Percentiles rank a stretch among this genome's conserved stretches.
phyloP scores from a whole-genome alignment of 1,284 basidiomycete species.

The Vanrija humicola region DNA sequence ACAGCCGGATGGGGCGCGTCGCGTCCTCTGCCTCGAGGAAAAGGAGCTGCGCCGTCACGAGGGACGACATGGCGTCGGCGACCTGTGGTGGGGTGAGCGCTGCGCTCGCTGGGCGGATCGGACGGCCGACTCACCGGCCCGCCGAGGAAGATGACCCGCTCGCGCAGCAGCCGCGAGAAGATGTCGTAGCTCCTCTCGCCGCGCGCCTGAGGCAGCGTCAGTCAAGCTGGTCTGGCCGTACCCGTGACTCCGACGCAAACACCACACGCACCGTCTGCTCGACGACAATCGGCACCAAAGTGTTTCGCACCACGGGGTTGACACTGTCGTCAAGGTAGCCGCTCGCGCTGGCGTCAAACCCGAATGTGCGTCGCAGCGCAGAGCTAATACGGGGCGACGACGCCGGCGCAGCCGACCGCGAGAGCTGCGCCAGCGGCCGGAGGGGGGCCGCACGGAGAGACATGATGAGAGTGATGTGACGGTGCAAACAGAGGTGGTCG shows the following conservation, averaged over 20 bases:
- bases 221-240: neutral
- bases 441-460: no score
- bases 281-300: slow-evolving; percentile 82
- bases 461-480: no score
- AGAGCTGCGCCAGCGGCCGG: no score
- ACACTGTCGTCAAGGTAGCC: slow-evolving; percentile 1
- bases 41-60: slow-evolving; percentile 81
- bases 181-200: slow-evolving; percentile 93
- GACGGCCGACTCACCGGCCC: slow-evolving; percentile 15
- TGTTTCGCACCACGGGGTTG: slow-evolving; percentile 29
- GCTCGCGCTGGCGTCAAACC: neutral
- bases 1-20: slow-evolving; percentile 83
- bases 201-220: slow-evolving; percentile 59
- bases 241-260: no score
- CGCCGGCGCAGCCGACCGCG: no score
- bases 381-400: no score
- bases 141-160: slow-evolving; percentile 89
- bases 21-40: slow-evolving; percentile 92
- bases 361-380: slow-evolving; percentile 1
- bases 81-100: slow-evolving; percentile 55
- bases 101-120: neutral
- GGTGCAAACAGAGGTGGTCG: no score
- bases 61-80: slow-evolving; percentile 73
- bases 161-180: slow-evolving; percentile 80
- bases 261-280: slow-evolving; percentile 71